Percentiles rank a stretch among this genome's conserved stretches.
phyloP scores from a whole-genome alignment of 495 filamentous ascomycete genomes.

The Penicillium turbatum region DNA sequence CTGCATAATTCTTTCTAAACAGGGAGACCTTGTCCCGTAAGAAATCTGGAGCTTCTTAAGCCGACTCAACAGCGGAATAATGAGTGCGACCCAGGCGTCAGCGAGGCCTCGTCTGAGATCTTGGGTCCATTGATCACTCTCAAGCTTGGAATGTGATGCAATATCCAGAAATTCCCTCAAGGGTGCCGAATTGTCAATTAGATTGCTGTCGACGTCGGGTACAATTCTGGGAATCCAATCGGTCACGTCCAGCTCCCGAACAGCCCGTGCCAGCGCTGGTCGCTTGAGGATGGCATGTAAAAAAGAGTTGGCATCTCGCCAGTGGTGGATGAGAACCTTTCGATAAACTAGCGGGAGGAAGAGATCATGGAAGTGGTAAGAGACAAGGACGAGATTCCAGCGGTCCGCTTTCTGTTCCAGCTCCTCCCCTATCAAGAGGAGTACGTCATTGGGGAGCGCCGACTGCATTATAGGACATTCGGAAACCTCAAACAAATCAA shows the following conservation, averaged over 20 bases:
- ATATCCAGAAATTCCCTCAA: conserved; percentile 11
- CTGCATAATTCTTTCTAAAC: conserved; percentile 22
- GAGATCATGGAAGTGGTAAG: conserved; percentile 28
- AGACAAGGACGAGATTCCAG: conserved; percentile 33
- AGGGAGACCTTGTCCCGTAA: conserved; percentile 18
- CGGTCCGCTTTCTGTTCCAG: conserved; percentile 27
- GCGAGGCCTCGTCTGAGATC: conserved; percentile 19
- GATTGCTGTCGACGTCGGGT: conserved; percentile 3
- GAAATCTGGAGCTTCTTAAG: conserved; percentile 23
- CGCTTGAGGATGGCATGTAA: conserved; percentile 18
- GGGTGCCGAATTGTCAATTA: background rate
- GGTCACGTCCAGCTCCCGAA: conserved; percentile 24
- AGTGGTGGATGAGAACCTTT: conserved; percentile 16
- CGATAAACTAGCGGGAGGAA: conserved; percentile 29
- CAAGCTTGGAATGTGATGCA: conserved; percentile 19
- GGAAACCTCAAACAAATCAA: background rate
- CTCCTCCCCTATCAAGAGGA: conserved; percentile 30
- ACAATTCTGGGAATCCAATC: conserved; percentile 16
- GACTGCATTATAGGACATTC: background rate
- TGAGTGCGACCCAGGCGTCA: conserved; percentile 33
- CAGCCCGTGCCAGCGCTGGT: conserved; percentile 25
- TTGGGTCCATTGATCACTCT: conserved; percentile 25
- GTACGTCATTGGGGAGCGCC: conserved; percentile 29
- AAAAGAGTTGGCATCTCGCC: conserved; percentile 21
- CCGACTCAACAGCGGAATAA: conserved; percentile 27